Conservation (phyloP, 352 stramenopile genomes). For the Phytopythium sindhum region DNA sequence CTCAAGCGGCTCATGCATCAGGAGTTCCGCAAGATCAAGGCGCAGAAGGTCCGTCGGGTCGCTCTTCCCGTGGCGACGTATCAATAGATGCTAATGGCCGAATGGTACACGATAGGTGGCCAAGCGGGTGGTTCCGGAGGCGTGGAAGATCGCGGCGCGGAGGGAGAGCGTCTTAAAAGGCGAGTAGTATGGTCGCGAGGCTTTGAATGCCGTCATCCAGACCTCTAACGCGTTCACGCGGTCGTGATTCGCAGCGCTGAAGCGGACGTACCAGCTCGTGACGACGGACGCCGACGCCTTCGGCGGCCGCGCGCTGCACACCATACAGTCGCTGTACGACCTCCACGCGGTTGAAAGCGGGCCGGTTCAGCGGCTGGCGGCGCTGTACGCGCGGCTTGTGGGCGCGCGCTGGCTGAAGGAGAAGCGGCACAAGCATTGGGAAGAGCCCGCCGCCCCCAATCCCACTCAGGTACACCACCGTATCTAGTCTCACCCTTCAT, state of each 20-base stretch:
- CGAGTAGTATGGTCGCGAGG: background rate
- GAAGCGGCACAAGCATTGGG: constrained; percentile 43
- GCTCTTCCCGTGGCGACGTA: too few relatives aligned
- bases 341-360: constrained; percentile 51
- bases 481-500: background rate
- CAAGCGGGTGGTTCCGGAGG: constrained; percentile 45
- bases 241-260: constrained; percentile 12
- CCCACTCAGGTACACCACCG: constrained; percentile 29
- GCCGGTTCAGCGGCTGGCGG: constrained; percentile 36
- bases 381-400: constrained; percentile 58
- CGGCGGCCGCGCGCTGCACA: constrained; percentile 33
- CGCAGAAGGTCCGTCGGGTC: constrained; percentile 47
- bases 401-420: constrained; percentile 51
- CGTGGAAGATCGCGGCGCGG: constrained; percentile 57
- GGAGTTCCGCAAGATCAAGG: constrained; percentile 74
- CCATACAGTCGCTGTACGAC: constrained; percentile 65
- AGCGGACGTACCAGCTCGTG: constrained; percentile 35
- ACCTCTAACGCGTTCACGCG: background rate
- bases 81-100: background rate
- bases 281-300: constrained; percentile 19
- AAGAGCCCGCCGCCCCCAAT: constrained; percentile 28
- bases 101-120: constrained; percentile 22
- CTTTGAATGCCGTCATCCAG: background rate
- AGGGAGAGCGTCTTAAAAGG: constrained; percentile 42
- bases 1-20: constrained; percentile 88